phyloP scores from a whole-genome alignment of 139 green algal species.

The Ettlia oleoabundans region DNA sequence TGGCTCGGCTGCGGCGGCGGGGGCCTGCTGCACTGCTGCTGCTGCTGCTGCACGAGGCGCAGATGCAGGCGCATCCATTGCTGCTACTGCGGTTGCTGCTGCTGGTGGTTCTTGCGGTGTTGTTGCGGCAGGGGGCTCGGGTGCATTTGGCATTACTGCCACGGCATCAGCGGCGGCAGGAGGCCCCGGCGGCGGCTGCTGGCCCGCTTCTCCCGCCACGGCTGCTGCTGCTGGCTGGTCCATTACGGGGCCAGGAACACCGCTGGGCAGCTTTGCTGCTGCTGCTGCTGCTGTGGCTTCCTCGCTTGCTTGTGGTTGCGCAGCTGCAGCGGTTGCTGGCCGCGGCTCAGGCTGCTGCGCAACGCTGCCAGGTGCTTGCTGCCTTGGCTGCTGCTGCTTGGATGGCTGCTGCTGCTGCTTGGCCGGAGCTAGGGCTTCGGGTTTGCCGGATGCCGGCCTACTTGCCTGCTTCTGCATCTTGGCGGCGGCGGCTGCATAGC shows the following conservation, averaged over 20 bases:
- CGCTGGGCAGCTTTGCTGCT: background rate
- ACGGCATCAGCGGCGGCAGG: background rate
- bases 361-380: background rate
- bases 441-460: too few species aligned
- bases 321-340: background rate
- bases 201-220: background rate
- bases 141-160: background rate
- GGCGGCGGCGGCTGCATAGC: constrained; percentile 13
- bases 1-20: too few species aligned
- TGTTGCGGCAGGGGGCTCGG: background rate
- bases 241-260: background rate
- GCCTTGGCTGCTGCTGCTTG: background rate
- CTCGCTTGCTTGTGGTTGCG: background rate
- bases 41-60: background rate
- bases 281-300: background rate
- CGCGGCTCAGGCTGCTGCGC: constrained; percentile 9
- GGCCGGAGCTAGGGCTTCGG: too few species aligned
- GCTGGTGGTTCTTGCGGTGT: background rate
- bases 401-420: too few species aligned
- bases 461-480: background rate
- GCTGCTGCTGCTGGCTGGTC: background rate
- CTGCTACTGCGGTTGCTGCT: background rate
- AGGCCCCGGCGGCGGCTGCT: background rate
- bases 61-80: background rate
- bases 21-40: background rate